Evolutionary conservation across 441 rosid species (phyloP), one percentile per base, ranked within the genome.

Genomic region (Erodium moschatum): DNA sequence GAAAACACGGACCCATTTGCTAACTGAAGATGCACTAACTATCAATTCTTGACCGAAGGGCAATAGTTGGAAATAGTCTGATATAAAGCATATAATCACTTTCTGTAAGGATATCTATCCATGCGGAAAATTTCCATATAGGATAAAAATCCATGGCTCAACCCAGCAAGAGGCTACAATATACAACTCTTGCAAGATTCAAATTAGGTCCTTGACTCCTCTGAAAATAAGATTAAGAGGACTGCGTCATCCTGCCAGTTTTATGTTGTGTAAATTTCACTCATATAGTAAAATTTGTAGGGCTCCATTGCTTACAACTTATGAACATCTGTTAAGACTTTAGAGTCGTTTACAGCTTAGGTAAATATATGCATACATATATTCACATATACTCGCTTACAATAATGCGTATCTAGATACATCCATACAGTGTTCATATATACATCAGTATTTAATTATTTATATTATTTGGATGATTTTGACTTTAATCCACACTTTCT

Each of bases 401-500:
- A 3, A 38, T 4, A 38, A 38, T 38, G 6, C 1, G 9, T 38
- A 5, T 5, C 42, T 38, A 38, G 42, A 46, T 46, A 46, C 54
- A 11, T 46, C 54, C 54, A 46, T 10, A 12, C 11, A 12, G 15
- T 46, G 11, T 46, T 15, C 54, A 46, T 46, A 12, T 46, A 12
- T 11, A 24, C 29, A 24, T 24, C 2, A 2, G 29, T 24, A 24
- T 24, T 24, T 12, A 50, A 13, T 5, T 50, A n/a, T 50, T 50
- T 50, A 5, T 50, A 13, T 50, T 50, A 18, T 15, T 52, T 40
- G 60, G n/a, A 52, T 15, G 19, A 16, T 52, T n/a, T 52, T 24
- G 60, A 52, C 60, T 52, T 52, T 15, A n/a, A 16, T 52, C 60
- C 18, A n/a, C 35, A 9, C 40, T 68, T 4, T 62, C 61, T 81